Evolutionary conservation across 768 basidiomycete genomes (phyloP).

Genomic region (Hygrophorus russula): DNA sequence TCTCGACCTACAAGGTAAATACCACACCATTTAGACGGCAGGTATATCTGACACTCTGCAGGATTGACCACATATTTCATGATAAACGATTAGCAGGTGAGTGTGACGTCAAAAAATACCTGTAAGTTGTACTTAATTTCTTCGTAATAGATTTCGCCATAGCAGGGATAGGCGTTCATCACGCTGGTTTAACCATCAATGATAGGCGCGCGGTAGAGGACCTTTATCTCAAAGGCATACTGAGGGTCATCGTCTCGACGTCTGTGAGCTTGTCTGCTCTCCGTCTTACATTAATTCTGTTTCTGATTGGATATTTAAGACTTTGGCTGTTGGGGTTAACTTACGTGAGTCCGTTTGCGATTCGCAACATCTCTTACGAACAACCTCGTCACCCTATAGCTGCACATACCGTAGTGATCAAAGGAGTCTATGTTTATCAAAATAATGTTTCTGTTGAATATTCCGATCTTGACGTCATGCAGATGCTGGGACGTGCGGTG

Average conservation of each 20-base stretch:
- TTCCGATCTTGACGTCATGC: slow-evolving; percentile 86
- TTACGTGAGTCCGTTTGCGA: slow-evolving; percentile 46
- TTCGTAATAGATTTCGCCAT: slow-evolving; percentile 42
- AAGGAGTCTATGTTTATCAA: slow-evolving; percentile 76
- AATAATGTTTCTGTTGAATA: slow-evolving; percentile 68
- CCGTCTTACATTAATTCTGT: background rate
- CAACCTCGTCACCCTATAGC: slow-evolving; percentile 31
- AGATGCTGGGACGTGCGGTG: slow-evolving; percentile 94
- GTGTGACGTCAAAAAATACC: slow-evolving; percentile 8
- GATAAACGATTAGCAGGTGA: slow-evolving; percentile 60
- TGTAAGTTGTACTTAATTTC: background rate
- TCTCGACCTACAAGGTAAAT: slow-evolving; percentile 40
- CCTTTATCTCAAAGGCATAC: slow-evolving; percentile 49
- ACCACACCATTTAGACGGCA: background rate
- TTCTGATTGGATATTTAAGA: slow-evolving; percentile 33
- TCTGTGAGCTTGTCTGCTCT: slow-evolving; percentile 42
- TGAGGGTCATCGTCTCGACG: slow-evolving; percentile 70
- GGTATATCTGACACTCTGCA: slow-evolving; percentile 15
- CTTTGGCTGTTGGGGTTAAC: slow-evolving; percentile 93
- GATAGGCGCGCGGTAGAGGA: slow-evolving; percentile 71
- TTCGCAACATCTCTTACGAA: background rate
- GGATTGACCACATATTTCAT: slow-evolving; percentile 43
- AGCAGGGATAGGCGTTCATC: slow-evolving; percentile 80
- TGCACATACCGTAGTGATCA: slow-evolving; percentile 88
- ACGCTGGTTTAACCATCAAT: slow-evolving; percentile 70